Conservation (phyloP, 2,329 filamentous ascomycete species). For the Pyrenophora tritici-repentis region DNA sequence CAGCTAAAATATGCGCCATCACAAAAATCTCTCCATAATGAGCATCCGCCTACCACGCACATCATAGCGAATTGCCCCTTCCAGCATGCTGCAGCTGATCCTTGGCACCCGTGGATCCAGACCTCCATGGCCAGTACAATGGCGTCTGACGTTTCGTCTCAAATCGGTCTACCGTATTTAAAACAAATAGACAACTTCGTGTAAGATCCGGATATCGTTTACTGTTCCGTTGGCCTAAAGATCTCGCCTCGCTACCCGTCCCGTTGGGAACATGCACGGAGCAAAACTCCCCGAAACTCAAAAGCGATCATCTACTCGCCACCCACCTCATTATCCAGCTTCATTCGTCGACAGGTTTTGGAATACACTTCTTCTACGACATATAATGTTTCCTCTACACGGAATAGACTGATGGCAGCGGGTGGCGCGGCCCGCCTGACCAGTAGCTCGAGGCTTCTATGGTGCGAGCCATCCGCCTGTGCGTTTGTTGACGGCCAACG, state of each 20-base stretch:
- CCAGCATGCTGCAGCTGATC: constrained; percentile 25
- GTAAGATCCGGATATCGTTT: constrained; percentile 7
- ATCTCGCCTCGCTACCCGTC: constrained; percentile 28
- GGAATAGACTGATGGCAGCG: neutral
- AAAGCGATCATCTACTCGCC: constrained; percentile 4
- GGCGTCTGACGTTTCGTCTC: constrained; percentile 12
- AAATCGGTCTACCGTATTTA: constrained; percentile 4
- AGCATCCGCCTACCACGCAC: constrained; percentile 6
- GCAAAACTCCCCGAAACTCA: constrained; percentile 7
- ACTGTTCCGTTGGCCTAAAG: constrained; percentile 12
- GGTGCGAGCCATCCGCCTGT: constrained; percentile 17
- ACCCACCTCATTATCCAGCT: constrained; percentile 9
- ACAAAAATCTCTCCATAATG: constrained; percentile 3
- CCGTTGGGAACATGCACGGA: constrained; percentile 25
- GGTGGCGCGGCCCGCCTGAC: constrained; percentile 13
- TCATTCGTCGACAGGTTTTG: constrained; percentile 1
- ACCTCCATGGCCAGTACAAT: constrained; percentile 9
- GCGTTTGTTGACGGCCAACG: constrained; percentile 16
- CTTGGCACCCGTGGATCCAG: constrained; percentile 18
- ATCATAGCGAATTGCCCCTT: constrained; percentile 16
- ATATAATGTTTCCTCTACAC: neutral
- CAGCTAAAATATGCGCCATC: constrained; percentile 3
- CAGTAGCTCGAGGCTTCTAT: constrained; percentile 6
- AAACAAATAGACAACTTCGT: constrained; percentile 14
- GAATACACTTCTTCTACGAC: constrained; percentile 3